These are phyloP conservation scores for Paecilomyces variotii DNA, from an alignment of 2,329 filamentous ascomycete species.

Conservation along the genomic window DNA sequence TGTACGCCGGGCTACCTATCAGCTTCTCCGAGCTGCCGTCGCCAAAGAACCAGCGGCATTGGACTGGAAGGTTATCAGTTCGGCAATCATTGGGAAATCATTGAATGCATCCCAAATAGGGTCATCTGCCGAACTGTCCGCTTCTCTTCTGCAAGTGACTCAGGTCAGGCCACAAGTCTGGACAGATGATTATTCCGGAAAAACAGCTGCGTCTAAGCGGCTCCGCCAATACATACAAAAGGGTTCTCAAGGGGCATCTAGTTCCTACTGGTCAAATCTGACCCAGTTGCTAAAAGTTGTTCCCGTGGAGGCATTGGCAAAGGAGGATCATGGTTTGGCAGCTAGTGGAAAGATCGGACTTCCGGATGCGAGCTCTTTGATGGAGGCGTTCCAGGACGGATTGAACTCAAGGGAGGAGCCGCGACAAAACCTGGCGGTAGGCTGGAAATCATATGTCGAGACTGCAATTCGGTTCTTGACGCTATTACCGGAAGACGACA, in stretches of 20 bases:
- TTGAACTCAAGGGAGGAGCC: constrained; percentile 68
- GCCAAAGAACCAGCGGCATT: constrained; percentile 38
- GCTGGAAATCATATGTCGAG: constrained; percentile 69
- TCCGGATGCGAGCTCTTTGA: constrained; percentile 52
- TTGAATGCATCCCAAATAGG: constrained; percentile 64
- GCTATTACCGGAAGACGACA: constrained; percentile 41
- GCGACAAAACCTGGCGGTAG: constrained; percentile 56
- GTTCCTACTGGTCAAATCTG: constrained; percentile 65
- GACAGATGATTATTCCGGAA: constrained; percentile 56
- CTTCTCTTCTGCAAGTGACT: constrained; percentile 60
- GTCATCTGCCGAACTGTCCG: constrained; percentile 64
- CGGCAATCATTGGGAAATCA: constrained; percentile 65
- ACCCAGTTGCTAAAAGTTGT: constrained; percentile 52
- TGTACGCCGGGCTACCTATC: constrained; percentile 52
- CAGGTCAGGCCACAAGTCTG: constrained; percentile 60
- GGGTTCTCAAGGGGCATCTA: constrained; percentile 71
- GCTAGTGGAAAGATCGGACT: constrained; percentile 18
- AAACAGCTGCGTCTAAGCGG: constrained; percentile 48
- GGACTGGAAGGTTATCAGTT: constrained; percentile 60
- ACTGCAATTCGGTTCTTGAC: constrained; percentile 49
- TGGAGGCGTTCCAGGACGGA: constrained; percentile 62
- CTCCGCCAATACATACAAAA: constrained; percentile 68
- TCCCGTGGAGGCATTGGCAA: constrained; percentile 42
- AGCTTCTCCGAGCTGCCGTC: constrained; percentile 45
- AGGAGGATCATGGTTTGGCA: constrained; percentile 15